Evolutionary conservation across 1,284 basidiomycete genomes (phyloP), one percentile per base, ranked within the genome.

Genomic region (Tylopilus sp.): DNA sequence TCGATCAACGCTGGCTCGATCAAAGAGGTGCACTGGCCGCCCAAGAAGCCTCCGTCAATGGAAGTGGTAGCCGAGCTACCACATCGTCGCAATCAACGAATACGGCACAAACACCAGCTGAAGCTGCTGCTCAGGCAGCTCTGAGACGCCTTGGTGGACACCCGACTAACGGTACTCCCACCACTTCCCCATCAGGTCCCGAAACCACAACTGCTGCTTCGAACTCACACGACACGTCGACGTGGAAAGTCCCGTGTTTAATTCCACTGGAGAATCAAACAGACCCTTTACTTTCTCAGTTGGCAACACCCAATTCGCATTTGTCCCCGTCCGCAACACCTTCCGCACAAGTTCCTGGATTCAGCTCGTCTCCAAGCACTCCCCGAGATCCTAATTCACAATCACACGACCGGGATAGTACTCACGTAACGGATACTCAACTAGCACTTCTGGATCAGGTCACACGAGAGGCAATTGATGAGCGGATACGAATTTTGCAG

Each of bases 401-500:
- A 22, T 47, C 57, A 47, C 38, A 80, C 77, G 15, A 56, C 36
- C 13, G 7, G 36, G 53, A 60, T 53, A 69, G 80, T 86, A 60
- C 82, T 77, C 68, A 58, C 51, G 60, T 89, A 68, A 89, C 85
- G 47, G 88, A 88, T 53, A 85, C 85, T 62, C 91, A 91, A 72
- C 82, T 93, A 39, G 80, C 79, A 29, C 76, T 83, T 44, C 80
- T 93, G 75, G 92, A 94, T 69, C 79, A 74, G 44, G 74, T 91
- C 38, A 93, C 92, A 26, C 83, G 93, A 57, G 91, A 93, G 70
- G 91, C 91, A 6, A 92, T 97, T 57, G 93, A 96, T 68, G 93
- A 95, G 77, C 86, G 95, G 63, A 80, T 97, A 65, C 83, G 89
- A 53, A 86, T 94, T 33, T 80, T 97, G 36, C 91, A 94, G 78